These are phyloP conservation scores for Brasenia schreberi DNA, from an alignment of 164 flowering plant genomes.

Conservation along the genomic window DNA sequence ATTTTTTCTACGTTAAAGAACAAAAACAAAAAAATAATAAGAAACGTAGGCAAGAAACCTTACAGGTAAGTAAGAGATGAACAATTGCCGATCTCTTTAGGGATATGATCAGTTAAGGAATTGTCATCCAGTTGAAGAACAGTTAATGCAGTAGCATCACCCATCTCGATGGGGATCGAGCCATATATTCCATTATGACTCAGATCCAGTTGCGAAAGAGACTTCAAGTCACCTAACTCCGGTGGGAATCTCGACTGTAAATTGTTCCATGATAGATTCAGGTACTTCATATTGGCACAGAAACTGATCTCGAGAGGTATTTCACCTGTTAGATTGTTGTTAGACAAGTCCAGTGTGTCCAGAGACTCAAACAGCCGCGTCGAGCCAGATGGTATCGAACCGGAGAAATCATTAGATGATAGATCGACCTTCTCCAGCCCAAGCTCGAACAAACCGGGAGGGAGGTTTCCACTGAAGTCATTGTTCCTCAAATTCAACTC, in stretches of 20 bases:
- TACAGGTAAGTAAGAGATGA: constrained; percentile 74
- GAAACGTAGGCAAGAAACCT: constrained; percentile 15
- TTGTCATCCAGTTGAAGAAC: constrained; percentile 82
- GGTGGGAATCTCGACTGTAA: constrained; percentile 52
- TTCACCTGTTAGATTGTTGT: constrained; percentile 44
- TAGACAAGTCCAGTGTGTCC: constrained; percentile 42
- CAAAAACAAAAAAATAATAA: neutral
- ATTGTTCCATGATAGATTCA: constrained; percentile 82
- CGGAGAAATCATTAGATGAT: neutral
- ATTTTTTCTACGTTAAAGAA: neutral
- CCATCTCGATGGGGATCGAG: constrained; percentile 55
- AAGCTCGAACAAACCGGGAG: neutral
- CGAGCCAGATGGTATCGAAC: constrained; percentile 27
- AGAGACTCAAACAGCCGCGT: constrained; percentile 40
- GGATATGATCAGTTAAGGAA: constrained; percentile 50
- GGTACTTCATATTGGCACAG: constrained; percentile 46
- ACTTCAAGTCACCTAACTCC: constrained; percentile 59
- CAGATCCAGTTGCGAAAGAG: constrained; percentile 61
- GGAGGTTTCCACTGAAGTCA: constrained; percentile 27
- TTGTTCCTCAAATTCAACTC: constrained; percentile 40
- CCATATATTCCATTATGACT: constrained; percentile 43
- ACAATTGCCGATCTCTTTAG: constrained; percentile 76
- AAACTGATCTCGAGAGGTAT: constrained; percentile 80
- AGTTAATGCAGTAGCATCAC: constrained; percentile 47
- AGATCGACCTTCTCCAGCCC: neutral